Percentiles rank a stretch among this genome's conserved stretches.
These are phyloP conservation scores for Pyropia yezoensis DNA, from an alignment of 23 red algal genomes.

Conservation along the genomic window DNA sequence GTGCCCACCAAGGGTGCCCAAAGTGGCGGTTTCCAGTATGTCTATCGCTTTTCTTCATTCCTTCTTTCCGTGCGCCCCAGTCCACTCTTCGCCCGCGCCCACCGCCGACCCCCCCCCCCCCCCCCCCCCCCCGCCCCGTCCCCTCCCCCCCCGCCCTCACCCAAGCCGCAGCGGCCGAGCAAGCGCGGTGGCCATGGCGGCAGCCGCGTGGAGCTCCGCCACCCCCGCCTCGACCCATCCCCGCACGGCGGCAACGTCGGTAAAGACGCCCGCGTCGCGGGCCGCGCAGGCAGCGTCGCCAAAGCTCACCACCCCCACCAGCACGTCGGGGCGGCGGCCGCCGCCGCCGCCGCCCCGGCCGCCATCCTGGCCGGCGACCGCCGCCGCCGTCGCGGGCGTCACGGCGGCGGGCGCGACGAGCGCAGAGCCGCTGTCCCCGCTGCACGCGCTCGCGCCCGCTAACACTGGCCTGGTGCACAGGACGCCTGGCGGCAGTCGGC, in stretches of 20 bases:
- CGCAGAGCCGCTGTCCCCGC: slow-evolving; percentile 38
- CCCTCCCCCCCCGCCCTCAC: too few species aligned
- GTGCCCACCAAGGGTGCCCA: too few species aligned
- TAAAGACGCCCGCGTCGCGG: slow-evolving; percentile 59
- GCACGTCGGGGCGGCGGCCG: not conserved
- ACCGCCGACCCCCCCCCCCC: too few species aligned
- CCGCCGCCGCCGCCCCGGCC: not conserved
- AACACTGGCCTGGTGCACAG: slow-evolving; percentile 46
- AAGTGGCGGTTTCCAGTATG: too few species aligned
- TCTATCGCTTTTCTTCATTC: too few species aligned
- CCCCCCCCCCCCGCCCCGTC: too few species aligned
- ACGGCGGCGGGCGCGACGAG: slow-evolving; percentile 11
- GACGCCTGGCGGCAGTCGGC: slow-evolving; percentile 13
- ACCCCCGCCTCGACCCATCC: slow-evolving; percentile 38
- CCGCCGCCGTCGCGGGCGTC: not conserved
- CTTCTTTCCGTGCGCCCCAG: too few species aligned
- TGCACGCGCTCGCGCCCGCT: slow-evolving; percentile 33
- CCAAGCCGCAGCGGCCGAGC: too few species aligned
- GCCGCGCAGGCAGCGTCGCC: slow-evolving; percentile 50
- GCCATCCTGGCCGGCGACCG: slow-evolving; percentile 8
- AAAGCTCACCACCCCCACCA: slow-evolving; percentile 50
- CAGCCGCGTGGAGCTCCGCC: slow-evolving; percentile 5
- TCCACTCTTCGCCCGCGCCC: too few species aligned
- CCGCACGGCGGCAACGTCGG: slow-evolving; percentile 38
- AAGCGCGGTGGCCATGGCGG: too few species aligned